phyloP scores from a whole-genome alignment of 1,284 basidiomycete species.

The Sanghuangporus weigelae region DNA sequence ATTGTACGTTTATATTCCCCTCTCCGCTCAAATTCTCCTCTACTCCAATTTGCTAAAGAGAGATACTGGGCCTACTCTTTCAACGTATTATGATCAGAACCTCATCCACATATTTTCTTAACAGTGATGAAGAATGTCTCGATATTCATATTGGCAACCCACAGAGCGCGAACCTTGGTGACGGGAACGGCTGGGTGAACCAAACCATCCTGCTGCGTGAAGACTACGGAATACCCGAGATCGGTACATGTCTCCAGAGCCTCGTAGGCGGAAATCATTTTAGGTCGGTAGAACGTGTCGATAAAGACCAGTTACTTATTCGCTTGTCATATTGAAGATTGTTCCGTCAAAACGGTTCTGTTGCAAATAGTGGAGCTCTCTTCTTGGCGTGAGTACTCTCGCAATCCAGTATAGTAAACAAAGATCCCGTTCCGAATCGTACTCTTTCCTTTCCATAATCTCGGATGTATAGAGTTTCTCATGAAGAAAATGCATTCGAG shows the following conservation, averaged over 20 bases:
- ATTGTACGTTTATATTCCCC: conserved; percentile 37
- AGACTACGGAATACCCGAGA: conserved; percentile 51
- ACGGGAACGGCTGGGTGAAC: conserved; percentile 16
- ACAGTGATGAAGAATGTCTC: conserved; percentile 52
- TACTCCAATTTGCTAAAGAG: no score
- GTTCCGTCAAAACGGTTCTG: conserved; percentile 68
- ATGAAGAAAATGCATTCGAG: conserved; percentile 46
- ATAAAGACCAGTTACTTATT: neutral
- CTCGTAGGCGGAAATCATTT: conserved; percentile 65
- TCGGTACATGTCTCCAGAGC: conserved; percentile 60
- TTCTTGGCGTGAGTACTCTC: conserved; percentile 58
- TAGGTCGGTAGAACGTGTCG: conserved; percentile 31
- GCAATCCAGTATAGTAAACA: no score
- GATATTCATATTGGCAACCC: conserved; percentile 59
- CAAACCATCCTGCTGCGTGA: conserved; percentile 64
- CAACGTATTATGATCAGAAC: neutral
- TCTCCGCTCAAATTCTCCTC: neutral
- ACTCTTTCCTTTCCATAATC: neutral
- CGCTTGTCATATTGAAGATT: conserved; percentile 38
- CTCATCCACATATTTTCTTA: conserved; percentile 37
- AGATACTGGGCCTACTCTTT: neutral
- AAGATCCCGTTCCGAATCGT: conserved; percentile 3
- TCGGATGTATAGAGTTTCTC: conserved; percentile 41
- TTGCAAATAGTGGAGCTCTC: conserved; percentile 55
- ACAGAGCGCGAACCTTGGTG: conserved; percentile 34